Conservation (phyloP, 1,284 basidiomycete species). For the Apiotrichum laibachii region DNA sequence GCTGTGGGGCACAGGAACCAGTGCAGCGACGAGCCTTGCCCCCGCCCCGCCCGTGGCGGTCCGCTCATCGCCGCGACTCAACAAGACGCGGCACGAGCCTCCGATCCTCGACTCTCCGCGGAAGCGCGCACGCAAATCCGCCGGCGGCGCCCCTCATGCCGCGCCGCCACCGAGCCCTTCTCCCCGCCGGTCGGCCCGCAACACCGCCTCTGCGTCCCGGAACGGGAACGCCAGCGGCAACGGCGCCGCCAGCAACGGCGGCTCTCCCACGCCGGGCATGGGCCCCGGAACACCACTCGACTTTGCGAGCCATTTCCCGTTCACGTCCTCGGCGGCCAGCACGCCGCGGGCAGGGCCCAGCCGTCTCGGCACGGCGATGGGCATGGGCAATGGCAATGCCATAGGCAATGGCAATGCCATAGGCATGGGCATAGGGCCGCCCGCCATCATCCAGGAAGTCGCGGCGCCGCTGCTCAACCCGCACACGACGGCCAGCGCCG, state of each 20-base stretch:
- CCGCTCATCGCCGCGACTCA: conserved; percentile 1
- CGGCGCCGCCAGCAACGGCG: too few species aligned
- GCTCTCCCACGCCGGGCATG: conserved; percentile 17
- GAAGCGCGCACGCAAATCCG: conserved; percentile 19
- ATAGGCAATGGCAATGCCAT: not conserved
- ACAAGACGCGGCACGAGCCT: not conserved
- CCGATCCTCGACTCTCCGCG: conserved; percentile 27
- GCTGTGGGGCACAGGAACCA: conserved; percentile 26
- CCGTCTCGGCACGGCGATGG: not conserved
- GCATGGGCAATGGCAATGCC: not conserved
- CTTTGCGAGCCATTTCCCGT: conserved; percentile 16
- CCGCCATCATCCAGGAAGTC: not conserved
- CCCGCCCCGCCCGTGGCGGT: not conserved
- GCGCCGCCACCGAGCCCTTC: conserved; percentile 25
- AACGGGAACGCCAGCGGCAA: not conserved
- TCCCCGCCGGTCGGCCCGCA: conserved; percentile 32
- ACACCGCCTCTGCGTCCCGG: too few species aligned
- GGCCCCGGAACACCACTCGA: conserved; percentile 4
- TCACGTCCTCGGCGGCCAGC: conserved; percentile 5
- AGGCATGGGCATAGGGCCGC: not conserved
- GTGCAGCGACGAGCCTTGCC: not conserved
- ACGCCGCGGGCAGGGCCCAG: not conserved
- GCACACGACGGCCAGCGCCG: not conserved
- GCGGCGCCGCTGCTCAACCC: conserved; percentile 1
- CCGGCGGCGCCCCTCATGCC: too few species aligned